phyloP scores from a whole-genome alignment of 495 filamentous ascomycete species.

The Penicillium diatomitis region DNA sequence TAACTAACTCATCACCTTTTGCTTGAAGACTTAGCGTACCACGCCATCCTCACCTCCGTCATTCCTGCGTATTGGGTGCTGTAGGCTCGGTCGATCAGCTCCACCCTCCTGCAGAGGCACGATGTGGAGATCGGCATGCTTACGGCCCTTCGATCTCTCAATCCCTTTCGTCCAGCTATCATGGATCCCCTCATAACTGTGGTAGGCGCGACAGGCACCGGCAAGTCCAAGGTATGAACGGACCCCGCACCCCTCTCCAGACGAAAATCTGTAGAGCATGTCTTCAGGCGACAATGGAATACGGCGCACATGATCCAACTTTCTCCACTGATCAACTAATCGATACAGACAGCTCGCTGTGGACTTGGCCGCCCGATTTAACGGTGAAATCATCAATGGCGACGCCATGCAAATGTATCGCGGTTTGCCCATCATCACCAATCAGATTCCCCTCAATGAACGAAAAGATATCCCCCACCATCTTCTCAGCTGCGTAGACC shows the following conservation, averaged over 20 bases:
- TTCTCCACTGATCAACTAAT: conserved; percentile 10
- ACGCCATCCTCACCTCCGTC: neutral
- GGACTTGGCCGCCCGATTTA: conserved; percentile 69
- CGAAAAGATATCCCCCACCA: conserved; percentile 81
- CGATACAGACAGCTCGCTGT: conserved; percentile 71
- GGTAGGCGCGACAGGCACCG: conserved; percentile 88
- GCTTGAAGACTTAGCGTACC: neutral
- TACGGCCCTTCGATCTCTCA: conserved; percentile 15
- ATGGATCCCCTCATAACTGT: conserved; percentile 68
- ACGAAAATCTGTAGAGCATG: too few species aligned
- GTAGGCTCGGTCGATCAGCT: too few species aligned
- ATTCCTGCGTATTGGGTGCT: too few species aligned
- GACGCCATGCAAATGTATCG: conserved; percentile 99
- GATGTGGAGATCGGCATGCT: conserved; percentile 17
- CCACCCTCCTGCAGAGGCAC: neutral
- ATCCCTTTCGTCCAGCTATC: conserved; percentile 6
- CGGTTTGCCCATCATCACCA: conserved; percentile 90
- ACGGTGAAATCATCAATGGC: conserved; percentile 95
- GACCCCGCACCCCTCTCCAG: neutral
- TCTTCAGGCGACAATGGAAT: too few species aligned
- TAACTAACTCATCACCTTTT: neutral
- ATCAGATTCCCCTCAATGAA: conserved; percentile 72
- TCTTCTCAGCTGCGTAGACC: conserved; percentile 64
- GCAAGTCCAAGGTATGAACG: conserved; percentile 80
- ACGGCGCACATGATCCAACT: neutral